Percentiles rank a stretch among this genome's conserved stretches.
phyloP scores from a whole-genome alignment of 805 yeast species.

The Metschnikowia baotianmanensis region DNA sequence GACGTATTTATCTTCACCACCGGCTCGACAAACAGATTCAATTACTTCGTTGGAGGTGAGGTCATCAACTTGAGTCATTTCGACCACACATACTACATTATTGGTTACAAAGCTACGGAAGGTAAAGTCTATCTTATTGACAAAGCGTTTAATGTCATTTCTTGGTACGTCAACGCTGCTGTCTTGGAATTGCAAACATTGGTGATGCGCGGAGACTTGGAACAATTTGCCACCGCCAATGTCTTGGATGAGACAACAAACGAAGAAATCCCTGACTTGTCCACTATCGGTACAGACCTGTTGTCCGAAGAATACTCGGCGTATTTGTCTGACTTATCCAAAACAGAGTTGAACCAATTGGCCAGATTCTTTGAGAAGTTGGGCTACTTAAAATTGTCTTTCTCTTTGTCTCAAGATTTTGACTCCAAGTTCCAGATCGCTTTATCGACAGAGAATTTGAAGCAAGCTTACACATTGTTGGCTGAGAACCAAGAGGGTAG shows the following conservation, averaged over 20 bases:
- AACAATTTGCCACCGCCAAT: constrained; percentile 45
- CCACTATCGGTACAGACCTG: constrained; percentile 50
- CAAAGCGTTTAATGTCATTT: constrained; percentile 78
- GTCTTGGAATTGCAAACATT: constrained; percentile 95
- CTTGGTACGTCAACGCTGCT: constrained; percentile 77
- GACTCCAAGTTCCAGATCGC: constrained; percentile 94
- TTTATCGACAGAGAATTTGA: constrained; percentile 66
- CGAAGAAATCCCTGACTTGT: constrained; percentile 37
- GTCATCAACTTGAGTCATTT: constrained; percentile 90
- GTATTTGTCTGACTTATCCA: constrained; percentile 58
- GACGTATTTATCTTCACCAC: constrained; percentile 95
- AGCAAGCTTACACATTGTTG: constrained; percentile 60
- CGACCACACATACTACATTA: constrained; percentile 78
- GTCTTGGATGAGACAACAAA: constrained; percentile 37
- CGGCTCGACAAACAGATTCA: constrained; percentile 72
- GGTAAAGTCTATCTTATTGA: constrained; percentile 88
- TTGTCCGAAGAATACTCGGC: constrained; percentile 49
- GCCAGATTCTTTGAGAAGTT: constrained; percentile 93
- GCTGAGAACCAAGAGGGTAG: constrained; percentile 38
- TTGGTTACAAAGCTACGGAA: constrained; percentile 85
- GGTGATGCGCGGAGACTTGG: constrained; percentile 91
- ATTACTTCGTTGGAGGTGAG: constrained; percentile 93
- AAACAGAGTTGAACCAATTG: constrained; percentile 68
- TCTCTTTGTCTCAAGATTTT: constrained; percentile 75
- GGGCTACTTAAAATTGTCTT: constrained; percentile 81